A percentile compares a stretch with the other conserved stretches of the same genome.
phyloP scores from a whole-genome alignment of 2,329 filamentous ascomycete species.

The Fusarium goolgardi region DNA sequence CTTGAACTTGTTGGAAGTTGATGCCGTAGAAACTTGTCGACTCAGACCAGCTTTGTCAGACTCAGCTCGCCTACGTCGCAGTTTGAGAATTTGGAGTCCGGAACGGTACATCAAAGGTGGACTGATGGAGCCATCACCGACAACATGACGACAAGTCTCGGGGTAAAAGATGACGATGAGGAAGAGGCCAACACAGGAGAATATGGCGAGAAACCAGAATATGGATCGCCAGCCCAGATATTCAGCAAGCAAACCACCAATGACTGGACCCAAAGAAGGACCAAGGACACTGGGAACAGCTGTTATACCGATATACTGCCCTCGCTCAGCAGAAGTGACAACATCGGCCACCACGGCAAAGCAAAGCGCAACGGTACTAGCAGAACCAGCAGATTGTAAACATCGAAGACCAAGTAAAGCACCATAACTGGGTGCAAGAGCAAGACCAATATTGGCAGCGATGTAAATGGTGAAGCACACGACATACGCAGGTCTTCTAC shows the following conservation, averaged over 20 bases:
- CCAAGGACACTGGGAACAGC: conserved; percentile 61
- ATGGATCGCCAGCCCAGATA: conserved; percentile 69
- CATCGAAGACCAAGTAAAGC: conserved; percentile 65
- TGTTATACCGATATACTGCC: conserved; percentile 67
- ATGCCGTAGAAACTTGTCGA: conserved; percentile 27
- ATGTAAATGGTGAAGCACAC: conserved; percentile 65
- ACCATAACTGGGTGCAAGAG: conserved; percentile 60
- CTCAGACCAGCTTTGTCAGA: conserved; percentile 16
- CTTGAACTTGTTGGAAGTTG: conserved; percentile 46
- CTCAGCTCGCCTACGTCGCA: conserved; percentile 27
- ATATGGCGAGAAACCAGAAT: conserved; percentile 71
- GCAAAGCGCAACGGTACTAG: conserved; percentile 68
- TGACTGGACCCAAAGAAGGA: conserved; percentile 64
- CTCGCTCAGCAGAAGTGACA: conserved; percentile 70
- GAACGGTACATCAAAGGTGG: conserved; percentile 55
- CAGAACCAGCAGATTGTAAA: conserved; percentile 68
- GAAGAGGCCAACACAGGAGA: conserved; percentile 54
- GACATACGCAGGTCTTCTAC: conserved; percentile 66
- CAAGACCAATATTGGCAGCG: conserved; percentile 65
- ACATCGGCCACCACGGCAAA: conserved; percentile 72
- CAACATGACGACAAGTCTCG: conserved; percentile 61
- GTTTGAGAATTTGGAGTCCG: conserved; percentile 48
- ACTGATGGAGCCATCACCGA: conserved; percentile 64
- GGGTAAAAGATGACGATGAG: conserved; percentile 64
- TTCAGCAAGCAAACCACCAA: conserved; percentile 68